Base-by-base conservation (phyloP, 2,329 filamentous ascomycete genomes). In the Emmonsiellopsis sp. region DNA sequence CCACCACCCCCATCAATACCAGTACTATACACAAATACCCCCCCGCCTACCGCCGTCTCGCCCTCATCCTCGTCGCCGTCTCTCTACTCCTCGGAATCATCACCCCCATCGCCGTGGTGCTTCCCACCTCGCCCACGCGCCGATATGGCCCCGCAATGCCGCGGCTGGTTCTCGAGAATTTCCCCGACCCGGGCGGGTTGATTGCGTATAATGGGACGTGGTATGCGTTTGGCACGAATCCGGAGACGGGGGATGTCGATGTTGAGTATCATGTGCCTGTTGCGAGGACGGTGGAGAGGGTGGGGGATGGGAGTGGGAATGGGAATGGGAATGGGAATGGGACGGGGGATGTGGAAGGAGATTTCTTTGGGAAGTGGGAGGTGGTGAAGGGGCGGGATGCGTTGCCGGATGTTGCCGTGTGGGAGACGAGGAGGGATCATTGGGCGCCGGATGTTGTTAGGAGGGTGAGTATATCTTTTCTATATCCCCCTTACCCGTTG, bases 391-490 rank as follows among this genome's bases (percentile, higher is more conserved):
- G 74, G 41, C 64, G 72, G 42, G 79, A 84, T 60, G 75, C 77
- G 5, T 68, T 85, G 40, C 79, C 79, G 0, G 61, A 65, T 5
- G 56, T 75, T 4, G 75, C 73, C 2, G 56, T 67, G 5, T 85
- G 82, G 81, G 77, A 77, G 30, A 73, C 67, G 7, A 73, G 73
- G 5, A 61, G 64, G 10, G 75, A 80, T 54, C 78, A 77, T 15
- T 84, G 81, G 81, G 82, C 82, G 0, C 82, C 81, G 8, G 81
- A 83, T 62, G 77, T 84, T 6, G 72, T 75, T 7, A 70, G 69
- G 51, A 66, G 81, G 30, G 67, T 70, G 60, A 57, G 65, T 59
- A 16, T 37, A 15, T n/a, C 13, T 35, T 38, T 30, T 32, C 43
- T 9, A 3, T 38, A 10, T 38, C 13, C 13, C 13, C 35, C 9